phyloP scores from a whole-genome alignment of 345 rosid species.

The Eucalyptus lansdowneana region DNA sequence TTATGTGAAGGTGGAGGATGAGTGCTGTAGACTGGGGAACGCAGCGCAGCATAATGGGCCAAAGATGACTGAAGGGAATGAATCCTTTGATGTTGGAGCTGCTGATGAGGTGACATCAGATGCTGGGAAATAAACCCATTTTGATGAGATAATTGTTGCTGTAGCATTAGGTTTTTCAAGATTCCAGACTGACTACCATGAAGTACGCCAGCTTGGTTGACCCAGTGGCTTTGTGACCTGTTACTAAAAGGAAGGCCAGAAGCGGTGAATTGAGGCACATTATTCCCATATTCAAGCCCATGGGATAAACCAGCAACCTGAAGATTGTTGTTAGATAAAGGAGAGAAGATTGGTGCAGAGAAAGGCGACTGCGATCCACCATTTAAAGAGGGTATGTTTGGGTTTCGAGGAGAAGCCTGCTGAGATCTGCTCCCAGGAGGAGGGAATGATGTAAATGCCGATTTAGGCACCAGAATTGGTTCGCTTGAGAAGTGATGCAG shows the following conservation, averaged over 20 bases:
- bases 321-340: conserved; percentile 38
- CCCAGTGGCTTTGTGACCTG: conserved; percentile 67
- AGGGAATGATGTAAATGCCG: conserved; percentile 73
- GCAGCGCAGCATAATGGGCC: conserved; percentile 63
- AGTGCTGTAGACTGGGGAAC: conserved; percentile 46
- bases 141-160: conserved; percentile 56
- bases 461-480: conserved; percentile 52
- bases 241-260: conserved; percentile 64
- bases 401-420: conserved; percentile 49
- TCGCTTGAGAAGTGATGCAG: conserved; percentile 60
- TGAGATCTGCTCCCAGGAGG: conserved; percentile 58
- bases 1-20: conserved; percentile 46
- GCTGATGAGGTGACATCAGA: conserved; percentile 49
- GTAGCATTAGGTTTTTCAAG: conserved; percentile 56
- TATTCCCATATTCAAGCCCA: conserved; percentile 52
- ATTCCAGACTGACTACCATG: conserved; percentile 61
- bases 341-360: conserved; percentile 46
- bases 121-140: conserved; percentile 57
- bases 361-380: conserved; percentile 45
- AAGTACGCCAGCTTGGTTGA: conserved; percentile 54
- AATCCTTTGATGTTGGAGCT: conserved; percentile 48
- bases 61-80: conserved; percentile 53
- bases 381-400: conserved; percentile 32
- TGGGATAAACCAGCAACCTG: conserved; percentile 49
- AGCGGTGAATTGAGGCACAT: conserved; percentile 35